Conservation (phyloP, 805 yeast species). For the Zygoascus tannicola region DNA sequence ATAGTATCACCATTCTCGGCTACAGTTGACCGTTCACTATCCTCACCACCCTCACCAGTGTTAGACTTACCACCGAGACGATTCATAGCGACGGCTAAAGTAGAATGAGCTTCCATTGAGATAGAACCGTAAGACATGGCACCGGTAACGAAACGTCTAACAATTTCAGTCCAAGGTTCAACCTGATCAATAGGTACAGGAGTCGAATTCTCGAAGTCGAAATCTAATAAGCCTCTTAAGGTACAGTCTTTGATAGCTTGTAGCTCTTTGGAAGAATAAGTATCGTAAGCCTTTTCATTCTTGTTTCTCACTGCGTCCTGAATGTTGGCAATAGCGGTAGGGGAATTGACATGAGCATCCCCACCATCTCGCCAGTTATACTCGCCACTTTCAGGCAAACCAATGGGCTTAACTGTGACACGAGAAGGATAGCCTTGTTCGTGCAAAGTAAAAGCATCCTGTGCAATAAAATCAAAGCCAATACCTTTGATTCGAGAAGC, state of each 20-base stretch:
- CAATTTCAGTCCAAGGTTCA: constrained; percentile 99
- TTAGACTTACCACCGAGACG: constrained; percentile 95
- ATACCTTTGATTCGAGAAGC: constrained; percentile 95
- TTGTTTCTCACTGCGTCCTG: constrained; percentile 98
- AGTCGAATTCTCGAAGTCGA: constrained; percentile 62
- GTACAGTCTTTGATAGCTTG: constrained; percentile 92
- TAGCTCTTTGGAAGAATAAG: constrained; percentile 79
- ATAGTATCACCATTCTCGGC: constrained; percentile 88
- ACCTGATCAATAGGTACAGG: constrained; percentile 94
- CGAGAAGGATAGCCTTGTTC: constrained; percentile 85
- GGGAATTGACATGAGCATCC: constrained; percentile 89
- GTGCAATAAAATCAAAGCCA: constrained; percentile 91
- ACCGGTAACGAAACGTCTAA: constrained; percentile 95
- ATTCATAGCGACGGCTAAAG: constrained; percentile 97
- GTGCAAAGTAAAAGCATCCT: constrained; percentile 90
- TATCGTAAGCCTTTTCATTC: constrained; percentile 86
- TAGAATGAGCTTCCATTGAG: constrained; percentile 97
- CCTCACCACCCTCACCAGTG: constrained; percentile 99
- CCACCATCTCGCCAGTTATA: constrained; percentile 99
- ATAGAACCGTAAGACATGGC: constrained; percentile 99
- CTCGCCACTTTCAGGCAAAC: constrained; percentile 91
- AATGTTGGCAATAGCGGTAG: constrained; percentile 85
- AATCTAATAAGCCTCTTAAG: constrained; percentile 84
- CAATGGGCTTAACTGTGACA: constrained; percentile 56
- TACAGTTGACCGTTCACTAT: constrained; percentile 75